phyloP scores from a whole-genome alignment of 2,329 filamentous ascomycete species.

The Aspergillus fumigatus region DNA sequence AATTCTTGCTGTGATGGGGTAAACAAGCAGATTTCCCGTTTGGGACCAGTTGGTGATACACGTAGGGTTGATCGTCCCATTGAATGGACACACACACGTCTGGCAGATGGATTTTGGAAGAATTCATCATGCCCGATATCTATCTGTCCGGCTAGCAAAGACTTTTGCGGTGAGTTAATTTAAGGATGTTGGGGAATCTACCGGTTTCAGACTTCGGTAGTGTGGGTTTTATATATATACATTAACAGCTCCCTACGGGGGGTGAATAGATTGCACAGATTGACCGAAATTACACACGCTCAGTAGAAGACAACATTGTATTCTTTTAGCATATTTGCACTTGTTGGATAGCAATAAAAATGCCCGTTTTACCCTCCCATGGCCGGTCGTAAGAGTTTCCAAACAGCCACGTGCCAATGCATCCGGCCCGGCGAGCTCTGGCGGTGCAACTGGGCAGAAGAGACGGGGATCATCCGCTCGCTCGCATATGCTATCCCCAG shows the following conservation, averaged over 20 bases:
- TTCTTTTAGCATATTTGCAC: neutral
- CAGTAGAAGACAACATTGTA: neutral
- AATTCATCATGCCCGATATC: no score
- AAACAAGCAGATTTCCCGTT: neutral
- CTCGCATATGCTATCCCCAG: conserved; percentile 53
- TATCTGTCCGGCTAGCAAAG: no score
- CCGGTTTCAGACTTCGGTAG: no score
- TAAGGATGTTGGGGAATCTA: no score
- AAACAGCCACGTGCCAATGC: conserved; percentile 54
- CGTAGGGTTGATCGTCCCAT: neutral
- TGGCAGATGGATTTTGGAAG: no score
- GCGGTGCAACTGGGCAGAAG: conserved; percentile 59
- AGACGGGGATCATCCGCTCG: conserved; percentile 55
- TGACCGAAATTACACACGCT: no score
- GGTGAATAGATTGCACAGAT: no score
- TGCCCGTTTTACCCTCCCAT: conserved; percentile 36
- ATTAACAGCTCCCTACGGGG: no score
- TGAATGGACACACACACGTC: neutral
- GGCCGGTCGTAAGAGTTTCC: conserved; percentile 52
- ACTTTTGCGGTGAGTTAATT: no score
- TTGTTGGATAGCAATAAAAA: neutral
- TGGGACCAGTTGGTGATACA: neutral
- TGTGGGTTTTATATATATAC: no score
- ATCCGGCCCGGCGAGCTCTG: conserved; percentile 55
- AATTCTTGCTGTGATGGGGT: neutral